Base-by-base conservation (phyloP, 805 yeast genomes). In the Cyberlindnera lachancei region DNA sequence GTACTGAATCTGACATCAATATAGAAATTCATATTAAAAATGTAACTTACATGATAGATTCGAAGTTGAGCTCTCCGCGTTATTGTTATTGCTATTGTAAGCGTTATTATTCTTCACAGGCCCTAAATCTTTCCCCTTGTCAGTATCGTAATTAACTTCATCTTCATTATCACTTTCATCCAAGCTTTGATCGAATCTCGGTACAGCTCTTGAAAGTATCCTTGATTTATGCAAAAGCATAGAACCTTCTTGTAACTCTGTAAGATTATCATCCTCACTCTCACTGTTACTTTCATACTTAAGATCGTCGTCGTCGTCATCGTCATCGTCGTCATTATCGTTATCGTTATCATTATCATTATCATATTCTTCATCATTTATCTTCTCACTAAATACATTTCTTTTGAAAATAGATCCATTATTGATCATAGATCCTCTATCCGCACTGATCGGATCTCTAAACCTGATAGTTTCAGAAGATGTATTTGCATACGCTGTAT, bases 31-130 rank as follows among this genome's bases (percentile, higher is more conserved):
- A 16, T 8, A 19, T 23, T 18, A 11, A 19, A 15, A 10, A 16
- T 10, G n/a, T 12, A 26, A 39, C 52, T 35, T 44, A 43, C 59
- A 56, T 15, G 65, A 59, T 17, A 55, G 30, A 29, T 60, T 63
- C 14, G 58, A 54, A 15, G 34, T 28, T 11, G 52, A 47, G 3
- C 48, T 41, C 21, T 41, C 48, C 20, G 21, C 27, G 23, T 13
- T 10, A 24, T 25, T 26, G 6, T 19, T 6, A 13, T 17, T 3
- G 15, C 21, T 10, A 7, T 27, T 26, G n/a, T n/a, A n/a, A n/a
- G n/a, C n/a, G n/a, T n/a, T n/a, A n/a, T n/a, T n/a, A n/a, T n/a
- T n/a, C n/a, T n/a, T n/a, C n/a, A n/a, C n/a, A n/a, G n/a, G n/a
- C n/a, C n/a, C n/a, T n/a, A n/a, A n/a, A n/a, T n/a, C n/a, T n/a